Evolutionary conservation across 495 filamentous ascomycete genomes (phyloP).

Genomic region (Filosporella fistucella): DNA sequence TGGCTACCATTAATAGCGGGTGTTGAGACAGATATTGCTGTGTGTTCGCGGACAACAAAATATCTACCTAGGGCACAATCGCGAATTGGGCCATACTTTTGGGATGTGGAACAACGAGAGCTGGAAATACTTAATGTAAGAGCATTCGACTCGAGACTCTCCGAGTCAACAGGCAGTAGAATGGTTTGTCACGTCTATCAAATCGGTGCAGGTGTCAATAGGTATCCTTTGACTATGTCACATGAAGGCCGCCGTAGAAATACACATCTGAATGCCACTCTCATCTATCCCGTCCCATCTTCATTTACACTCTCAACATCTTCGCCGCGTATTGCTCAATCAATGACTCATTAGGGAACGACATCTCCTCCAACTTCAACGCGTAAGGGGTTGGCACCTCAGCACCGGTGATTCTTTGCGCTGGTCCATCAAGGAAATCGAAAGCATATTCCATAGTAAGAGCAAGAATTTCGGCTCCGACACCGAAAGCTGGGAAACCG

Average conservation of each 20-base stretch:
- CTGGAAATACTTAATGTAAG: too few species aligned
- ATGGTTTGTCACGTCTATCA: too few species aligned
- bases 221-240: conserved; percentile 24
- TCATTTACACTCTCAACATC: conserved; percentile 22
- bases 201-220: conserved; percentile 10
- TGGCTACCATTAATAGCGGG: neutral
- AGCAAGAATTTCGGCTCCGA: conserved; percentile 86
- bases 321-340: conserved; percentile 48
- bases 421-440: conserved; percentile 92
- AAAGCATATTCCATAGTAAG: conserved; percentile 96
- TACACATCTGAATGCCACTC: conserved; percentile 12
- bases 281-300: neutral
- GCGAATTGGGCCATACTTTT: too few species aligned
- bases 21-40: too few species aligned
- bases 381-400: conserved; percentile 96
- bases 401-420: conserved; percentile 88
- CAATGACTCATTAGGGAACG: conserved; percentile 80
- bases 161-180: too few species aligned
- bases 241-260: conserved; percentile 20
- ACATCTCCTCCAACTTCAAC: conserved; percentile 79
- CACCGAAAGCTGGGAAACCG: conserved; percentile 92
- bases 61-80: too few species aligned
- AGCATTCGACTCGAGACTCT: too few species aligned
- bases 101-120: too few species aligned
- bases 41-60: too few species aligned